These are phyloP conservation scores for Oryza glumipatula DNA, from an alignment of 176 grass and related monocot species.

Conservation along the genomic window DNA sequence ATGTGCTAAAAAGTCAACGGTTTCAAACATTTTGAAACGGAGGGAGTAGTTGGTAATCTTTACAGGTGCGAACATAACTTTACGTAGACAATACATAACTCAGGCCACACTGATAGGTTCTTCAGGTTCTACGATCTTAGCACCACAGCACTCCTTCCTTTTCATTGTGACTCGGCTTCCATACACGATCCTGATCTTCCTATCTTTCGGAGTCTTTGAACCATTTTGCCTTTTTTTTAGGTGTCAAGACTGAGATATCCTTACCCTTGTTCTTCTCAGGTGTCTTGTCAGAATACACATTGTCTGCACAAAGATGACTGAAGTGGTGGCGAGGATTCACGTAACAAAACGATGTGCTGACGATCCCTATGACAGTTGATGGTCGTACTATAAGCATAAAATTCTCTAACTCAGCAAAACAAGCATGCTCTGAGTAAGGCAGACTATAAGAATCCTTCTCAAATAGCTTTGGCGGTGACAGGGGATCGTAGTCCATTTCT, in stretches of 20 bases:
- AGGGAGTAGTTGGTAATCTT: background rate
- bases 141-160: slow-evolving; percentile 55
- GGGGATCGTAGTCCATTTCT: slow-evolving; percentile 39
- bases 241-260: slow-evolving; percentile 34
- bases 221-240: slow-evolving; percentile 47
- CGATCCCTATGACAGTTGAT: slow-evolving; percentile 58
- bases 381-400: slow-evolving; percentile 64
- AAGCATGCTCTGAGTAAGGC: slow-evolving; percentile 84
- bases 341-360: slow-evolving; percentile 62
- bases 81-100: background rate
- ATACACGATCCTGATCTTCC: slow-evolving; percentile 27
- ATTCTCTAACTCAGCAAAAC: slow-evolving; percentile 71
- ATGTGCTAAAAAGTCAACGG: too few species aligned
- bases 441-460: slow-evolving; percentile 67
- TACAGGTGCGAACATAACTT: background rate
- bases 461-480: slow-evolving; percentile 53
- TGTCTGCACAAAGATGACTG: slow-evolving; percentile 41
- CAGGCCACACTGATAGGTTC: slow-evolving; percentile 30
- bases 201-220: slow-evolving; percentile 43
- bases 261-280: slow-evolving; percentile 6
- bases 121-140: slow-evolving; percentile 59
- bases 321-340: slow-evolving; percentile 70
- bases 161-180: slow-evolving; percentile 58
- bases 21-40: too few species aligned
- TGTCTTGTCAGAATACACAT: slow-evolving; percentile 10